phyloP scores from a whole-genome alignment of 257 asterid genomes.

The Solanum virginianum region DNA sequence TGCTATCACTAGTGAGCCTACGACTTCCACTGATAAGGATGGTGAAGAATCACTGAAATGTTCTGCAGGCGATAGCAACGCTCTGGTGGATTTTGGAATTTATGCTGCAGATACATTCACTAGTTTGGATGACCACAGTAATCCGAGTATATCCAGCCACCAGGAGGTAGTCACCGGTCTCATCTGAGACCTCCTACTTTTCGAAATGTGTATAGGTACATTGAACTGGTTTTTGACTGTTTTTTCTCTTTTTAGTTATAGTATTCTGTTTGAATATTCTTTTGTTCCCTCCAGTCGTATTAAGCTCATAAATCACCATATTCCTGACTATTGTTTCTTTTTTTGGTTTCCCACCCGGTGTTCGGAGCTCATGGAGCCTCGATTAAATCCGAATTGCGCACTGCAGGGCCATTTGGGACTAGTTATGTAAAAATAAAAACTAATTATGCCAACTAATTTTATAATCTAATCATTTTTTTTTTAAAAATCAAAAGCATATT shows the following conservation, averaged over 20 bases:
- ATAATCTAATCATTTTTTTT: too few species aligned
- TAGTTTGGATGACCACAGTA: slow-evolving; percentile 9
- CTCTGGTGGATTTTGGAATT: slow-evolving; percentile 29
- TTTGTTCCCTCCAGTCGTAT: neutral
- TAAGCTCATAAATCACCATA: neutral
- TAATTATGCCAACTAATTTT: too few species aligned
- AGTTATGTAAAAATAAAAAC: too few species aligned
- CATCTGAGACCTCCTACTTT: slow-evolving; percentile 16
- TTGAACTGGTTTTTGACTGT: neutral
- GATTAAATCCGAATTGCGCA: too few species aligned
- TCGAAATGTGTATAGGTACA: neutral
- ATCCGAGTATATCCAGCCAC: slow-evolving; percentile 11
- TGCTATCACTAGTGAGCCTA: slow-evolving; percentile 2
- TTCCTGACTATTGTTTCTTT: neutral
- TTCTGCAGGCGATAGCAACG: slow-evolving; percentile 6
- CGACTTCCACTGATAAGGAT: slow-evolving; percentile 2
- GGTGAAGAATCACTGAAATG: slow-evolving; percentile 4
- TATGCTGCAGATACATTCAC: slow-evolving; percentile 15
- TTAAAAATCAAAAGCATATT: too few species aligned
- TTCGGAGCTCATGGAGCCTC: too few species aligned
- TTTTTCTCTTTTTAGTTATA: neutral
- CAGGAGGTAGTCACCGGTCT: slow-evolving; percentile 29
- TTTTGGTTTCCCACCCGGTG: too few species aligned
- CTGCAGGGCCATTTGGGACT: too few species aligned
- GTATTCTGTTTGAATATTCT: neutral